A percentile compares a stretch with the other conserved stretches of the same genome.
Conservation (phyloP, 2,329 filamentous ascomycete species). For the Penicillium capsulatum region DNA sequence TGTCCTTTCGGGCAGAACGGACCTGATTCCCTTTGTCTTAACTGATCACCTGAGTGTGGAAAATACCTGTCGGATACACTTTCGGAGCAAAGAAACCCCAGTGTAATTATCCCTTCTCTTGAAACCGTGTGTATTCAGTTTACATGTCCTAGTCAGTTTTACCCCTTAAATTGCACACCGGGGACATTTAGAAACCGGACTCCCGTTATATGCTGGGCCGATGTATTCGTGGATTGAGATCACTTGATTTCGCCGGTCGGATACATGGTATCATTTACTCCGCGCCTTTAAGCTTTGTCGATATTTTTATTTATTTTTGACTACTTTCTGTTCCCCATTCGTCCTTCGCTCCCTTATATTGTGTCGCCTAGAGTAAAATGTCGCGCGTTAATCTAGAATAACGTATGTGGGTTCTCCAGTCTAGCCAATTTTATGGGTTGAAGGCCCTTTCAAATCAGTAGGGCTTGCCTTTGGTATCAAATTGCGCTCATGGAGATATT, state of each 20-base stretch:
- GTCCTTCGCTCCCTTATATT: neutral
- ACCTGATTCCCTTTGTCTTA: neutral
- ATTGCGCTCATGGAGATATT: neutral
- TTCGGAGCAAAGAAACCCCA: neutral
- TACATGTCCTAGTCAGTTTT: neutral
- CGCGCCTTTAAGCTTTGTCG: neutral
- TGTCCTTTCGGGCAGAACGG: neutral
- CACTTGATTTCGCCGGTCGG: neutral
- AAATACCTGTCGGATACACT: neutral
- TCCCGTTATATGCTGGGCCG: neutral
- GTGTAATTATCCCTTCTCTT: neutral
- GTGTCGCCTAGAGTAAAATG: conserved; percentile 1
- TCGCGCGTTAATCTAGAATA: conserved; percentile 1
- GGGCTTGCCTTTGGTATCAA: neutral
- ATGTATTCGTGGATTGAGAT: neutral
- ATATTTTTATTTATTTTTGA: neutral
- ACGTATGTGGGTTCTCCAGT: neutral
- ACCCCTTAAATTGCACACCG: neutral
- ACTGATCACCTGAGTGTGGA: neutral
- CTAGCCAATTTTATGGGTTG: neutral
- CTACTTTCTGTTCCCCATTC: neutral
- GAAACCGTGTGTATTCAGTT: neutral
- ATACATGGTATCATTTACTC: conserved; percentile 1
- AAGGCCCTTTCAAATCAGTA: neutral
- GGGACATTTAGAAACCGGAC: neutral